Evolutionary conservation across 1,284 basidiomycete genomes (phyloP).

Genomic region (Marasmius tenuissimus): DNA sequence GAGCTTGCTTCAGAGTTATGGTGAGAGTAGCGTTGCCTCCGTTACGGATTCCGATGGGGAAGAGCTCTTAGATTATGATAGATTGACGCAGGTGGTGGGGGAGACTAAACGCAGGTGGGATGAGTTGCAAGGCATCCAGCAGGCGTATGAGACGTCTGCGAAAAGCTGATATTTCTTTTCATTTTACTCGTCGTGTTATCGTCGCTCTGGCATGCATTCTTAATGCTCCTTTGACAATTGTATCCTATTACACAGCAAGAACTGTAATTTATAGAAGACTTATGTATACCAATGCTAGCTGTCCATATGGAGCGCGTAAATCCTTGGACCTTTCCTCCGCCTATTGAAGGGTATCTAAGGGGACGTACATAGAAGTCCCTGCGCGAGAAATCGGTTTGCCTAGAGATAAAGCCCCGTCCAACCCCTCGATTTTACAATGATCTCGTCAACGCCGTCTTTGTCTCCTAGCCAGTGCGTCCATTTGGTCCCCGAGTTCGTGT

Average conservation of each 20-base stretch:
- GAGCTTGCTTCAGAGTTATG: conserved; percentile 34
- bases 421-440: conserved; percentile 43
- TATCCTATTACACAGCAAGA: not conserved
- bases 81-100: conserved; percentile 41
- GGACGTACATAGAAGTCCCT: no score
- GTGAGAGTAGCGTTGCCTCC: conserved; percentile 32
- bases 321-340: no score
- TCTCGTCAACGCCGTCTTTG: conserved; percentile 43
- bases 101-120: conserved; percentile 42
- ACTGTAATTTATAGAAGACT: not conserved
- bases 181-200: not conserved
- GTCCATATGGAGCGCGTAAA: not conserved
- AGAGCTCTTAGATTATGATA: conserved; percentile 54
- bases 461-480: conserved; percentile 50
- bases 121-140: conserved; percentile 48
- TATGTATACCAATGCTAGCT: not conserved
- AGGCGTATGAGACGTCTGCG: conserved; percentile 25
- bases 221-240: not conserved
- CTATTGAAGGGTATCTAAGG: no score
- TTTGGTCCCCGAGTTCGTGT: conserved; percentile 22
- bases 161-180: not conserved
- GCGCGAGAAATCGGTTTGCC: not conserved
- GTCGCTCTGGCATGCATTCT: not conserved
- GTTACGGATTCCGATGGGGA: conserved; percentile 47
- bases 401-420: conserved; percentile 58